Evolutionary conservation across 495 filamentous ascomycete species (phyloP).

Genomic region (Neurospora intermedia): DNA sequence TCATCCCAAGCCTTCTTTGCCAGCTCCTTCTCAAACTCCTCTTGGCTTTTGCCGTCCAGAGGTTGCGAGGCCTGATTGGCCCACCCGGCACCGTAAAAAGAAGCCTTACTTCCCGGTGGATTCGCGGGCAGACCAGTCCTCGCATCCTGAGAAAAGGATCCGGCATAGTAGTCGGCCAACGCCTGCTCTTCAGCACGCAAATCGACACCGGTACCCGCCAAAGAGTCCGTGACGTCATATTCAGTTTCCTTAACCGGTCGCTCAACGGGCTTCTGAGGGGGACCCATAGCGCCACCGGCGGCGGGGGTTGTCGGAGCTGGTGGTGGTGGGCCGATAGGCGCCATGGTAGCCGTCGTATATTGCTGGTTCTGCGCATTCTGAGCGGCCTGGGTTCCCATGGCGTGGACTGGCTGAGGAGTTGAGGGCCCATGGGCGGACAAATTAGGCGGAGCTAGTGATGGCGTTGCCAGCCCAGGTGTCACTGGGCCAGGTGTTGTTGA

Average conservation of each 20-base stretch:
- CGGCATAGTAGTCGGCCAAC: constrained; percentile 47
- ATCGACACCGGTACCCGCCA: constrained; percentile 72
- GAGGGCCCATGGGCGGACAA: background rate
- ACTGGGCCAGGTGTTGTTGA: background rate
- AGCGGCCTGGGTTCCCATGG: background rate
- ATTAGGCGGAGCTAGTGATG: background rate
- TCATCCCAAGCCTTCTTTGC: constrained; percentile 38
- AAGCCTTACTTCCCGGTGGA: constrained; percentile 32
- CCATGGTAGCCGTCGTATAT: constrained; percentile 33
- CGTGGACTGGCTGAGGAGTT: background rate
- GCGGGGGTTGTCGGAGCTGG: constrained; percentile 12
- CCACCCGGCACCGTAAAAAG: constrained; percentile 49
- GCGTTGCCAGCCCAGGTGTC: background rate
- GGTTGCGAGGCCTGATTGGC: constrained; percentile 44
- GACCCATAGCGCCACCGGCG: constrained; percentile 53
- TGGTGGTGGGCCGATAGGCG: constrained; percentile 17
- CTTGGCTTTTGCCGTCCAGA: constrained; percentile 35
- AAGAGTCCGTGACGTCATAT: constrained; percentile 58
- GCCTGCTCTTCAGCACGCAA: constrained; percentile 71
- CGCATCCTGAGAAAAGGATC: constrained; percentile 22
- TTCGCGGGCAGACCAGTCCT: constrained; percentile 39
- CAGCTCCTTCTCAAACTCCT: constrained; percentile 38
- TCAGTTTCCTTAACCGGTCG: constrained; percentile 59
- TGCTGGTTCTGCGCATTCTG: constrained; percentile 6
- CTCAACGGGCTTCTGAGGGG: constrained; percentile 62